These are phyloP conservation scores for Penicillium coprophilum DNA, from an alignment of 495 filamentous ascomycete genomes.

Conservation along the genomic window DNA sequence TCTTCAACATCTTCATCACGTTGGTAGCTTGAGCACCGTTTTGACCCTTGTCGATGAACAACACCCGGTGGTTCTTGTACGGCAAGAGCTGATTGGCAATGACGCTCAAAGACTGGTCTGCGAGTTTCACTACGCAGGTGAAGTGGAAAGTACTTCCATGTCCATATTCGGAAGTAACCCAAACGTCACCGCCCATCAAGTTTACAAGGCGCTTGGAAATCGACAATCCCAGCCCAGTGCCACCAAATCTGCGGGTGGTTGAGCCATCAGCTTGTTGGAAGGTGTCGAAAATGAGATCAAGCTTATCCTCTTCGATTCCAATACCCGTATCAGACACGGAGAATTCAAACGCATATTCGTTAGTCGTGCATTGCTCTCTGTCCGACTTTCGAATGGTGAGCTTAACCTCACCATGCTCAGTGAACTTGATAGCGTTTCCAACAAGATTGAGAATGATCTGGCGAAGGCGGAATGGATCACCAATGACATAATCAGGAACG, in stretches of 20 bases:
- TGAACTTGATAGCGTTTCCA: slow-evolving; percentile 80
- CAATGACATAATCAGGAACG: slow-evolving; percentile 94
- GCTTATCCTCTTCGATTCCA: slow-evolving; percentile 92
- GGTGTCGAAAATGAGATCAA: slow-evolving; percentile 97
- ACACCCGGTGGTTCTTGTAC: slow-evolving; percentile 83
- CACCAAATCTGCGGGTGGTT: slow-evolving; percentile 94
- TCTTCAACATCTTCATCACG: slow-evolving; percentile 76
- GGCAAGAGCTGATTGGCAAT: slow-evolving; percentile 83
- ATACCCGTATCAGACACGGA: slow-evolving; percentile 97
- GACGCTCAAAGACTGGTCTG: slow-evolving; percentile 73
- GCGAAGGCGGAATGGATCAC: slow-evolving; percentile 93
- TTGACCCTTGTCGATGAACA: slow-evolving; percentile 93
- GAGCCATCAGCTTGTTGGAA: slow-evolving; percentile 99
- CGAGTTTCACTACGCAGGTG: slow-evolving; percentile 89
- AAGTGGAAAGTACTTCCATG: slow-evolving; percentile 96
- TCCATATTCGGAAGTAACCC: slow-evolving; percentile 93
- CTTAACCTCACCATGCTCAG: slow-evolving; percentile 94
- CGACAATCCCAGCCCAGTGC: slow-evolving; percentile 91
- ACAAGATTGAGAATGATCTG: slow-evolving; percentile 78
- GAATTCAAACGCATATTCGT: slow-evolving; percentile 94
- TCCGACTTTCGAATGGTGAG: slow-evolving; percentile 78
- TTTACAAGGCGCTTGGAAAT: slow-evolving; percentile 96
- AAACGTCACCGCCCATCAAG: slow-evolving; percentile 95
- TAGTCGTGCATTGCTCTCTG: slow-evolving; percentile 62
- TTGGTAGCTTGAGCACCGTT: slow-evolving; percentile 70